Evolutionary conservation across 1,284 basidiomycete genomes (phyloP).

Genomic region (Cryptococcus sp.): DNA sequence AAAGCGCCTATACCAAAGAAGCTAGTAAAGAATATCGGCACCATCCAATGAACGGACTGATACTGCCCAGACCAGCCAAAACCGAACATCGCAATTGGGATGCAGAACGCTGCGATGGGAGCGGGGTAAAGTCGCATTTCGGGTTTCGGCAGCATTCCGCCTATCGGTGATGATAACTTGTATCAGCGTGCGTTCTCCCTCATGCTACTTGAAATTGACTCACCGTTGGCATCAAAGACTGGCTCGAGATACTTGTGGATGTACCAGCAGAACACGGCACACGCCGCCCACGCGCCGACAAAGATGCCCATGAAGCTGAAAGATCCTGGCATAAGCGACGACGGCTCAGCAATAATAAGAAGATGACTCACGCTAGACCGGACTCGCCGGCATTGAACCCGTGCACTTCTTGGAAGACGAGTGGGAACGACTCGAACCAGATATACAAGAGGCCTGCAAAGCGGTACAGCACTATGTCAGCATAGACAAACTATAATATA

Average conservation of each 20-base stretch:
- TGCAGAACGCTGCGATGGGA: slow-evolving; percentile 18
- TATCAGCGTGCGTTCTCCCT: not conserved
- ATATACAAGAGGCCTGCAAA: slow-evolving; percentile 11
- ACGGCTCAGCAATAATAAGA: not conserved
- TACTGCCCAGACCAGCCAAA: slow-evolving; percentile 12
- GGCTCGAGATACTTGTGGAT: slow-evolving; percentile 20
- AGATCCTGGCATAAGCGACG: not conserved
- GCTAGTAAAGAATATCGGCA: slow-evolving; percentile 24
- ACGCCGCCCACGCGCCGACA: slow-evolving; percentile 14
- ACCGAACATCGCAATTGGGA: slow-evolving; percentile 28
- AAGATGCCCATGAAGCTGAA: slow-evolving; percentile 13
- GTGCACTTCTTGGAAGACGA: slow-evolving; percentile 31
- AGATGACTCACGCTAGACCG: slow-evolving; percentile 16
- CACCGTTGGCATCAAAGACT: slow-evolving; percentile 22
- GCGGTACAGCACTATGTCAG: not conserved
- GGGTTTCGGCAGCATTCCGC: slow-evolving; percentile 19
- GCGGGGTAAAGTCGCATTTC: slow-evolving; percentile 16
- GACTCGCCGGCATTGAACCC: slow-evolving; percentile 19
- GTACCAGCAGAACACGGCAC: slow-evolving; percentile 15
- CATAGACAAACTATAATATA: not conserved
- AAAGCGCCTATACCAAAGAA: slow-evolving; percentile 40
- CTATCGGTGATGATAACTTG: not conserved
- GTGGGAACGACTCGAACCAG: slow-evolving; percentile 40
- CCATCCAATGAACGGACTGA: slow-evolving; percentile 26
- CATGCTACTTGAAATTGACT: not conserved